Conservation (phyloP, 768 basidiomycete genomes). For the Kwoniella sp. region DNA sequence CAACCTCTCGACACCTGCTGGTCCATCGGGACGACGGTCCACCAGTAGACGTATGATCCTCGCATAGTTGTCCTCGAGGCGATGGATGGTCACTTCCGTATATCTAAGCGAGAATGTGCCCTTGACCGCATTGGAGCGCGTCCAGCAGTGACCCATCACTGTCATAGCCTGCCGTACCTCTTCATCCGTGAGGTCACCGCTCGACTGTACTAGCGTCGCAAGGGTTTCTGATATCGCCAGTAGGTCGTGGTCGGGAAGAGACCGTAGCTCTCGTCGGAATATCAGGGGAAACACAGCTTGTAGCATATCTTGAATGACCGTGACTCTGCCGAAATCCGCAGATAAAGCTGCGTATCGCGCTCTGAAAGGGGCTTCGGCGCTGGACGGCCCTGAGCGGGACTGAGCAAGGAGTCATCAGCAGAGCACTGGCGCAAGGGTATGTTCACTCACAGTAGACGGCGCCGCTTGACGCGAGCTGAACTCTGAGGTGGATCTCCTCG, state of each 20-base stretch:
- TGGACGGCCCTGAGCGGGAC: neutral
- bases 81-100: neutral
- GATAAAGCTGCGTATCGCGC: neutral
- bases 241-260: conserved; percentile 4
- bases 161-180: neutral
- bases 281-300: conserved; percentile 5
- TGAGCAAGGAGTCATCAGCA: neutral
- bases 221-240: neutral
- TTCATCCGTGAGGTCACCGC: conserved; percentile 3
- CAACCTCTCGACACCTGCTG: no score
- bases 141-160: conserved; percentile 12
- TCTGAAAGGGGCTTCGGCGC: neutral
- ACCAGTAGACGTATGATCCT: no score
- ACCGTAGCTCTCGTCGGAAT: conserved; percentile 5
- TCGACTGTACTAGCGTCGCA: no score
- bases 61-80: neutral
- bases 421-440: neutral
- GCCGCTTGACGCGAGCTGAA: no score
- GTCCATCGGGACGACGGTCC: no score
- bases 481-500: no score
- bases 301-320: neutral
- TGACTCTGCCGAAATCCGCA: neutral
- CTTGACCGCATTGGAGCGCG: neutral
- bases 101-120: neutral
- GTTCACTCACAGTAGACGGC: no score